Conservation (phyloP, 345 rosid genomes). For the Hirschfeldia incana region DNA sequence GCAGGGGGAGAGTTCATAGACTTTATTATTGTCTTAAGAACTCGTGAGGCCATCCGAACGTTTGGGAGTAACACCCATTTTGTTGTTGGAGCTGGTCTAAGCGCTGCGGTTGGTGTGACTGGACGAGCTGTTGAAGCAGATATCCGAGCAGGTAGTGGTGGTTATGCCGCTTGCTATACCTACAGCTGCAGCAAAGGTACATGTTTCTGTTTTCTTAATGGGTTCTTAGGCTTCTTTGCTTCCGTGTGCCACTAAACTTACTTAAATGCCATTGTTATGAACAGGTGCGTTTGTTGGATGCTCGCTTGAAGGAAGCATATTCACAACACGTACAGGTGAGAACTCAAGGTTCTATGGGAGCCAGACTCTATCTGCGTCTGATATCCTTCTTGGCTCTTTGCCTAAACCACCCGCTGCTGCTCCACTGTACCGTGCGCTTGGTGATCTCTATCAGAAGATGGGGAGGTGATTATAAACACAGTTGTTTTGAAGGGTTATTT, state of each 20-base stretch:
- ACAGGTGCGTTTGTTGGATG: slow-evolving; percentile 95
- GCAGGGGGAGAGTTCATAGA: slow-evolving; percentile 98
- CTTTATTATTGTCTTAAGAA: slow-evolving; percentile 83
- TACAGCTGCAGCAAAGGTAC: slow-evolving; percentile 99
- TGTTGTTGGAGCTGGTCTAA: slow-evolving; percentile 90
- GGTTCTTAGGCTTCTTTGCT: background rate
- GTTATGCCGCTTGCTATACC: slow-evolving; percentile 93
- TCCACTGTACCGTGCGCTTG: slow-evolving; percentile 71
- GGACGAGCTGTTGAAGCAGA: slow-evolving; percentile 92
- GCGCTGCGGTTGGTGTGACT: slow-evolving; percentile 79
- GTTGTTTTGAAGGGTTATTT: slow-evolving; percentile 8
- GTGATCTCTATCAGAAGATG: slow-evolving; percentile 64
- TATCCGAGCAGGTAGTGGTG: slow-evolving; percentile 89
- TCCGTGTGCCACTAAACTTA: background rate
- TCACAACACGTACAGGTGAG: slow-evolving; percentile 69
- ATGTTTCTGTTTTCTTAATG: too few species aligned
- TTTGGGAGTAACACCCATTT: slow-evolving; percentile 84
- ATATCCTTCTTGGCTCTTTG: slow-evolving; percentile 78
- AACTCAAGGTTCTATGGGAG: slow-evolving; percentile 85
- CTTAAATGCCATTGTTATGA: background rate
- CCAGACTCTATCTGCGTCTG: slow-evolving; percentile 69
- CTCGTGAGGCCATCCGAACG: slow-evolving; percentile 75
- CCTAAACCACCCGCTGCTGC: slow-evolving; percentile 90
- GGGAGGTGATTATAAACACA: slow-evolving; percentile 42
- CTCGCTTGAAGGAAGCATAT: slow-evolving; percentile 83